Base-by-base conservation (phyloP, 2,329 filamentous ascomycete species). In the Talaromyces albobiverticillius region DNA sequence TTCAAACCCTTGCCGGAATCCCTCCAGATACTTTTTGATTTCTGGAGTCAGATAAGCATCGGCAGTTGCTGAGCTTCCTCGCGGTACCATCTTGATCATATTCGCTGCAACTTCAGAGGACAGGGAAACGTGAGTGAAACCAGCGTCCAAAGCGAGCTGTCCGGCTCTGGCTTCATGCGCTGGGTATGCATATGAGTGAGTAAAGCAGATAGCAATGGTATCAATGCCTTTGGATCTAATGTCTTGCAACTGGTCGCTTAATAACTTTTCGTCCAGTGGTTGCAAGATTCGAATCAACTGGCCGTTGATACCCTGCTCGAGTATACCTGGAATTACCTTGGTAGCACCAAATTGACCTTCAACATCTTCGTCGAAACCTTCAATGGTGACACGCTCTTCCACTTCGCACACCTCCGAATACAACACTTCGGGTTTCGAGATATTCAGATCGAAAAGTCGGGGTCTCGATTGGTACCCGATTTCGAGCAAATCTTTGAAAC, bases 381-480 rank as follows among this genome's bases (percentile, higher is more conserved):
- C 90, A 10, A 96, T 75, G 0, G 91, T 95, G 4, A 96, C 90
- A 36, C 92, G 79, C 78, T 96, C 92, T 57, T 95, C 88, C 36
- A 96, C 80, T 74, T 96, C 91, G 16, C 96, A 78, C 0, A 96
- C 90, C 43, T 79, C 79, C 65, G 90, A 85, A 67, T 95, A 96
- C 4, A 96, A 75, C 6, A 95, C 88, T 61, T 95, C 90, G 0
- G 91, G 91, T 68, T 93, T 91, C 61, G 81, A 79, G 62, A 96
- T 95, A 20, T 88, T 88, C 45, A 96, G 77, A 67, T 95, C 91
- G 64, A 96, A 96, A 61, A 96, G 95, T 68, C 87, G 87, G 20
- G 92, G 92, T 45, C 92, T 80, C 11, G 87, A 89, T 76, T 96
- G 92, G 69, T 95, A 95, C 10, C 92, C 92, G 67, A 96, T 96